These are phyloP conservation scores for Cladosporium velox DNA, from an alignment of 2,329 filamentous ascomycete species.

Conservation along the genomic window DNA sequence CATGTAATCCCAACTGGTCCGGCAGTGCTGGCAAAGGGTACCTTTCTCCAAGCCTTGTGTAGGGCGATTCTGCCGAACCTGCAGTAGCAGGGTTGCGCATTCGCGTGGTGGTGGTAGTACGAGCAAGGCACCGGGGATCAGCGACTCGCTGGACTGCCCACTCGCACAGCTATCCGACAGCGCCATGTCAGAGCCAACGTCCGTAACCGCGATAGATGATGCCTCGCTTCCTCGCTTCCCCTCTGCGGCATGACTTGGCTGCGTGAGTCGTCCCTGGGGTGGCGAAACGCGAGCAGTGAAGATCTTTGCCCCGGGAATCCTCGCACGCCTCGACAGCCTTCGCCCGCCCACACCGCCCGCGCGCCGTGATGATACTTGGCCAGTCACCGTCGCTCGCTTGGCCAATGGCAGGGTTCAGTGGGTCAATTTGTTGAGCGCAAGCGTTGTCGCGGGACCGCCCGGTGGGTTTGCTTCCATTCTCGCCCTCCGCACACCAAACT, in stretches of 20 bases:
- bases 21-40: not conserved
- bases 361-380: constrained; percentile 14
- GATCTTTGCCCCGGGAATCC: constrained; percentile 18
- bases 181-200: not conserved
- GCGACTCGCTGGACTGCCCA: not conserved
- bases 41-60: not conserved
- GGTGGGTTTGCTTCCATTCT: not conserved
- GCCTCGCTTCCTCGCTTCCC: not conserved
- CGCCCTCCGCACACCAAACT: constrained; percentile 1
- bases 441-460: constrained; percentile 8
- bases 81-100: not conserved
- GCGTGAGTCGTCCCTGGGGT: not conserved
- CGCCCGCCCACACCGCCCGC: constrained; percentile 13
- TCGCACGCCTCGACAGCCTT: not conserved
- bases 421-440: constrained; percentile 18
- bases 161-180: not conserved
- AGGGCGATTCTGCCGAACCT: constrained; percentile 7
- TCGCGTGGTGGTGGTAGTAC: constrained; percentile 1
- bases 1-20: not conserved
- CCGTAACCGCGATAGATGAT: not conserved
- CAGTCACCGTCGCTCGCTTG: constrained; percentile 1
- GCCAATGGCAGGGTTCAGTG: constrained; percentile 20
- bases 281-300: constrained; percentile 2
- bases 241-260: not conserved
- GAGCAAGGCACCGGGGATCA: constrained; percentile 1